Conservation (phyloP, 352 stramenopile species). For the Globisporangium spinosum region DNA sequence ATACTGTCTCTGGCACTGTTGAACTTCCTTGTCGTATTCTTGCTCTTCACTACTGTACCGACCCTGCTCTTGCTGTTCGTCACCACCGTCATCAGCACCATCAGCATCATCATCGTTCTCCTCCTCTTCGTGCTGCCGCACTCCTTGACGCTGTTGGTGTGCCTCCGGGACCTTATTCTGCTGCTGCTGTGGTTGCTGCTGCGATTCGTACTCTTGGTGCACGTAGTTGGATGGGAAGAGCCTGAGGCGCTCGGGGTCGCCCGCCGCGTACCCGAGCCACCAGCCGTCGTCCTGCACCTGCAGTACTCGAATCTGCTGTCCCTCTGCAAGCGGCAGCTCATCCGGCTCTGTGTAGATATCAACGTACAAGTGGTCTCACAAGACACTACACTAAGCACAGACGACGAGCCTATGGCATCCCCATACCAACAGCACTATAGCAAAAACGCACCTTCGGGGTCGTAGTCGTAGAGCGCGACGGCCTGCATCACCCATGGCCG, state of each 20-base stretch:
- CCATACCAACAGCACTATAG: background rate
- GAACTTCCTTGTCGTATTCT: background rate
- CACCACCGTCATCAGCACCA: background rate
- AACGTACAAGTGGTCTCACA: background rate
- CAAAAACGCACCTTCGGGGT: constrained; percentile 36
- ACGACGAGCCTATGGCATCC: background rate
- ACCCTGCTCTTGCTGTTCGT: background rate
- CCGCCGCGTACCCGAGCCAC: constrained; percentile 45
- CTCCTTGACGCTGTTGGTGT: background rate
- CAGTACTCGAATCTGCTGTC: constrained; percentile 43
- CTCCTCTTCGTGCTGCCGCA: background rate
- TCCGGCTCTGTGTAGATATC: constrained; percentile 35
- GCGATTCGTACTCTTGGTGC: constrained; percentile 18
- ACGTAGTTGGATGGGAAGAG: constrained; percentile 76
- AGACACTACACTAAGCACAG: background rate
- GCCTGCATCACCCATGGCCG: constrained; percentile 33
- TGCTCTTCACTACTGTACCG: background rate
- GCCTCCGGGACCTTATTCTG: background rate
- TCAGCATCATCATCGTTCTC: background rate
- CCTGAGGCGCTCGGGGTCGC: constrained; percentile 27
- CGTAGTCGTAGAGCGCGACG: constrained; percentile 56
- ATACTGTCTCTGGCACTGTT: constrained; percentile 3
- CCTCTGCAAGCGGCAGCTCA: constrained; percentile 45
- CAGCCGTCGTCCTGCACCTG: constrained; percentile 58
- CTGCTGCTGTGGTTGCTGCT: background rate